Evolutionary conservation across 495 filamentous ascomycete genomes (phyloP), one percentile per base, ranked within the genome.

Genomic region (Daldinia caldariorum): DNA sequence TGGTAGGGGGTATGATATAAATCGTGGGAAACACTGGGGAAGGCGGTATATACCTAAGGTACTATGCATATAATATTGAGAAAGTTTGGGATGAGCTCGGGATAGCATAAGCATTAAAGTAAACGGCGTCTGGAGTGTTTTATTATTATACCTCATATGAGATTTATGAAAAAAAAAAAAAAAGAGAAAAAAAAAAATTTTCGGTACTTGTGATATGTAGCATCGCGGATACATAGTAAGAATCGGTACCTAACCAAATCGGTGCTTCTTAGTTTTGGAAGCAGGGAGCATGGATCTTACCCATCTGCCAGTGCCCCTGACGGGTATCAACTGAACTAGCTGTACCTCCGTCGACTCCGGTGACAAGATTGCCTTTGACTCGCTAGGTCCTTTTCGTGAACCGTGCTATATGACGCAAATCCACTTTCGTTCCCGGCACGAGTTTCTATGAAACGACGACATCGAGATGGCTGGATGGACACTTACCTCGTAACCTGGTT

Each of bases 71-170:
- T 47, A 22, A 22, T 47, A 18, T 9, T 47, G 43, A 26, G 34
- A 22, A 20, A 47, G 3, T 12, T 47, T 3, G 10, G 43, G 43
- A 47, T 47, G 43, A 47, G 4, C 8, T 22, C 3, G 43, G 43
- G 20, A 20, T 47, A 47, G 43, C 43, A 47, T 47, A 47, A 26
- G 41, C 41, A 16, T 45, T 45, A n/a, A 45, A 45, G 41, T 20
- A 18, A 3, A 47, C 20, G 43, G 43, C 43, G 43, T 47, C 9
- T 12, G 43, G 43, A 13, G 43, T 47, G 9, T 47, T 47, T 47
- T 47, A 12, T 12, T 22, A 47, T 18, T 8, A 9, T 47, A 47
- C 10, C 20, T 47, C 4, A 18, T 8, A 47, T 20, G 43, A 18
- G 43, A 47, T 22, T 47, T 47, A 47, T 12, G 43, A 22, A 12